These are phyloP conservation scores for Kodamaea leandrae DNA, from an alignment of 805 yeast genomes.

Conservation along the genomic window DNA sequence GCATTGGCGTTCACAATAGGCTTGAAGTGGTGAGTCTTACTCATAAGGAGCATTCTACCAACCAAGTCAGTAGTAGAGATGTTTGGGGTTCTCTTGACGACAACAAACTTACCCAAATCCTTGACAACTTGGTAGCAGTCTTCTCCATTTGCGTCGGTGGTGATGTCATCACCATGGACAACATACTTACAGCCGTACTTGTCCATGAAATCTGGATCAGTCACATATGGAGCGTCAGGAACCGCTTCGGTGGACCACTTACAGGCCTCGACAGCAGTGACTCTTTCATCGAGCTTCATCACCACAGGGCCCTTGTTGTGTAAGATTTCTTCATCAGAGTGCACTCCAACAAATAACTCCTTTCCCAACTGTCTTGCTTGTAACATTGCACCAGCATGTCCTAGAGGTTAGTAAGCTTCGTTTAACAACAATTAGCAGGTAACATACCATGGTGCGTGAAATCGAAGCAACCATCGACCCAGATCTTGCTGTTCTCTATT, in stretches of 20 bases:
- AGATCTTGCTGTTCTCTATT: slow-evolving; percentile 54
- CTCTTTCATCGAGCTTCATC: slow-evolving; percentile 77
- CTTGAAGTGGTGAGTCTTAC: slow-evolving; percentile 55
- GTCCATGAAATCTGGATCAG: slow-evolving; percentile 79
- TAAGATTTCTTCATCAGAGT: slow-evolving; percentile 82
- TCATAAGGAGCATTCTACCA: slow-evolving; percentile 72
- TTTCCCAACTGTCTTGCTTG: slow-evolving; percentile 86
- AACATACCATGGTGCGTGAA: slow-evolving; percentile 88
- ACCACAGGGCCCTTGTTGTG: slow-evolving; percentile 91
- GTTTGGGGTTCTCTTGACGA: slow-evolving; percentile 92
- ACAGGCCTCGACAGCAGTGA: slow-evolving; percentile 83
- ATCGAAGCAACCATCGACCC: slow-evolving; percentile 99
- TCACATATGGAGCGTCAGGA: slow-evolving; percentile 87
- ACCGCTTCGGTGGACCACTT: slow-evolving; percentile 80
- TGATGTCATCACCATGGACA: slow-evolving; percentile 98
- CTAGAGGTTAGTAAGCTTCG: slow-evolving; percentile 15
- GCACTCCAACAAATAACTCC: slow-evolving; percentile 82
- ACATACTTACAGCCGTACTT: slow-evolving; percentile 75
- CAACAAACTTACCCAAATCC: slow-evolving; percentile 78
- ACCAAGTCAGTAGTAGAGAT: slow-evolving; percentile 94
- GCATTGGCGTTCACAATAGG: slow-evolving; percentile 25
- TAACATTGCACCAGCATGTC: slow-evolving; percentile 92
- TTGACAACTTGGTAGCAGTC: slow-evolving; percentile 88
- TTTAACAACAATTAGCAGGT: background rate
- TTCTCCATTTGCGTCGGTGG: slow-evolving; percentile 92